phyloP scores from a whole-genome alignment of 176 grass and related monocot genomes.

The Chrysopogon serrulatus region DNA sequence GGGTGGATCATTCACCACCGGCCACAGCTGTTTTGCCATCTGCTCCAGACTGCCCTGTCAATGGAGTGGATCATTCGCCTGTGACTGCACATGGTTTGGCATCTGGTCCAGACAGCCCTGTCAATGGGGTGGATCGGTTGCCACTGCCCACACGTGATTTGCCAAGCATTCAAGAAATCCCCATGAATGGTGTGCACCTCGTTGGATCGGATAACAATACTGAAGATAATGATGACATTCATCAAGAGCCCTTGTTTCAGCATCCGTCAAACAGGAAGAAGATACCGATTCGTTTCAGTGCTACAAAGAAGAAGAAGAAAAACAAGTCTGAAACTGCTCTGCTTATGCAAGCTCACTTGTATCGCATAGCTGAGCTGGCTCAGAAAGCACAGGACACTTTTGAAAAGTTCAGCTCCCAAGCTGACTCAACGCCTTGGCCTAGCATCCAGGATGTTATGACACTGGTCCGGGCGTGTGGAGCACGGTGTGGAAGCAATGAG shows the following conservation, averaged over 20 bases:
- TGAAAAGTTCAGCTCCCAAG: conserved; percentile 19
- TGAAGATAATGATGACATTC: background rate
- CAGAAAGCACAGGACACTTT: conserved; percentile 37
- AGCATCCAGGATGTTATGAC: conserved; percentile 41
- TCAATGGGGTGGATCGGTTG: background rate
- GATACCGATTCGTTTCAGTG: conserved; percentile 10
- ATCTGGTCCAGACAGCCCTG: background rate
- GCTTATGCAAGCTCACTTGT: conserved; percentile 34
- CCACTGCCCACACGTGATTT: background rate
- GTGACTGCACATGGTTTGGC: background rate
- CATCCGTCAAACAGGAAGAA: conserved; percentile 4
- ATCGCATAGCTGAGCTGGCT: conserved; percentile 23
- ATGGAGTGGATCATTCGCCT: conserved; percentile 1
- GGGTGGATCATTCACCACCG: background rate
- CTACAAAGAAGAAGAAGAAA: conserved; percentile 19
- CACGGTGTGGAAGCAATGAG: conserved; percentile 19
- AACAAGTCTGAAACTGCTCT: conserved; percentile 24
- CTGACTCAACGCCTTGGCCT: background rate
- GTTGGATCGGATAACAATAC: conserved; percentile 4
- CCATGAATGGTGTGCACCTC: conserved; percentile 1
- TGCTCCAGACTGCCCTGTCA: background rate
- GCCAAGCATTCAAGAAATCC: background rate
- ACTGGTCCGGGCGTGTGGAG: conserved; percentile 31
- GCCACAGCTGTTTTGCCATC: background rate
- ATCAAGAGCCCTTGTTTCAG: background rate